Conservation (phyloP, 768 basidiomycete species). For the Tricholoma sp. region DNA sequence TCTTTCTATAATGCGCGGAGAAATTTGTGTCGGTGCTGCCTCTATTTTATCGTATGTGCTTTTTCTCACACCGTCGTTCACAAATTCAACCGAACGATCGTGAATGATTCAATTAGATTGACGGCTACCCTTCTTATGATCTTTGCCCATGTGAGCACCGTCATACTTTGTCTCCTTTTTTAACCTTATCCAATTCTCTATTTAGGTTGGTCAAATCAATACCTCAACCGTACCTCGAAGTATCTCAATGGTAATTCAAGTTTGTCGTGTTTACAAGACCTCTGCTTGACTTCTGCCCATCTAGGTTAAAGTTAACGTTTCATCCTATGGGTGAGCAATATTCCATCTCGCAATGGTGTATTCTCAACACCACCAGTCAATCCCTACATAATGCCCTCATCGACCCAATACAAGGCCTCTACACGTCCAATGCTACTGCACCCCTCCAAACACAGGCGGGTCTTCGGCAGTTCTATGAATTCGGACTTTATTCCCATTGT, state of each 20-base stretch:
- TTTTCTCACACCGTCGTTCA: conserved; percentile 11
- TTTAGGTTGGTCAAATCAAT: conserved; percentile 78
- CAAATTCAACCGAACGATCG: conserved; percentile 13
- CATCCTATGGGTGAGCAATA: conserved; percentile 58
- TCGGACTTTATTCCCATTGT: conserved; percentile 80
- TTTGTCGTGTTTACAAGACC: neutral
- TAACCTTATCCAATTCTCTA: conserved; percentile 20
- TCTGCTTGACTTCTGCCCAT: conserved; percentile 1
- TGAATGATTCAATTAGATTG: conserved; percentile 28
- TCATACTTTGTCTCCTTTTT: conserved; percentile 4
- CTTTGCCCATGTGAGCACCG: conserved; percentile 66
- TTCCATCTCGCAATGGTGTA: neutral
- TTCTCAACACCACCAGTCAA: conserved; percentile 30
- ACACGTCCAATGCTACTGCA: conserved; percentile 58
- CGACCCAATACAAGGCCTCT: conserved; percentile 59
- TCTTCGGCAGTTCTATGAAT: conserved; percentile 66
- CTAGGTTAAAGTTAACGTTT: conserved; percentile 66
- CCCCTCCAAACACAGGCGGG: conserved; percentile 55
- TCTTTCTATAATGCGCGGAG: conserved; percentile 52
- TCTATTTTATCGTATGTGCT: conserved; percentile 64
- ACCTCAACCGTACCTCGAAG: conserved; percentile 65
- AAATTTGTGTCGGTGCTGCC: conserved; percentile 69
- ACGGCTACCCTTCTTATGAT: conserved; percentile 62
- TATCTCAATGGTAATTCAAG: conserved; percentile 60
- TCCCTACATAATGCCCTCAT: conserved; percentile 44